A percentile compares a stretch with the other conserved stretches of the same genome.
These are phyloP conservation scores for Tulasnella sp. DNA, from an alignment of 768 basidiomycete genomes.

Conservation along the genomic window DNA sequence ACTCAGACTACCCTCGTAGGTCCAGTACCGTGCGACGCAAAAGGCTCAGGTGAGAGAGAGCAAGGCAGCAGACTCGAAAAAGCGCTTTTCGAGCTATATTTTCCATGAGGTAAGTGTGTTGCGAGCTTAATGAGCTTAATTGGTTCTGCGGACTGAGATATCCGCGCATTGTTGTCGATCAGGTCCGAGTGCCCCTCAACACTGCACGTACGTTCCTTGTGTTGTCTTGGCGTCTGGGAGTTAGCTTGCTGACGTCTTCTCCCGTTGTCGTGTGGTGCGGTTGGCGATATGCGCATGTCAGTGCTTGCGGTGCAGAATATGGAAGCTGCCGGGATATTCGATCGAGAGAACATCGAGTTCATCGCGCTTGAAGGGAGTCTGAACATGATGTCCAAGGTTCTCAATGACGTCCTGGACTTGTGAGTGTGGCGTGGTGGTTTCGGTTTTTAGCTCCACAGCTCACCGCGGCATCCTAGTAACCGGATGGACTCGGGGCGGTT, in stretches of 20 bases:
- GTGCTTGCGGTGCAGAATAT: constrained; percentile 37
- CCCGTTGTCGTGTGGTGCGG: background rate
- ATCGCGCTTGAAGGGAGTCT: constrained; percentile 31
- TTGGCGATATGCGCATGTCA: no score
- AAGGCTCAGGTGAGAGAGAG: constrained; percentile 65
- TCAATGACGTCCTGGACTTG: constrained; percentile 33
- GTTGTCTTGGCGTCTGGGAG: background rate
- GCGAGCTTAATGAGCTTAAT: no score
- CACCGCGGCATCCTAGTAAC: no score
- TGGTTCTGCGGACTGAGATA: constrained; percentile 20
- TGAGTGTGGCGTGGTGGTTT: constrained; percentile 6
- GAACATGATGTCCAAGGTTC: constrained; percentile 33
- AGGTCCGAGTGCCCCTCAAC: constrained; percentile 39
- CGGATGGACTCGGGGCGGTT: constrained; percentile 34
- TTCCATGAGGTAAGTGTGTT: constrained; percentile 31
- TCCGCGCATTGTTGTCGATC: constrained; percentile 39
- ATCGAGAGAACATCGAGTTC: constrained; percentile 34
- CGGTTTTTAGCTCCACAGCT: background rate
- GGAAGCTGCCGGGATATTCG: constrained; percentile 26
- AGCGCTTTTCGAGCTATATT: constrained; percentile 36
- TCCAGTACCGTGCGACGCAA: constrained; percentile 43
- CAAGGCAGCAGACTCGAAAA: constrained; percentile 33
- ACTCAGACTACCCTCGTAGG: background rate
- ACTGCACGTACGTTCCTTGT: constrained; percentile 29
- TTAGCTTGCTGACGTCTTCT: background rate